Evolutionary conservation across 1,284 basidiomycete species (phyloP).

Genomic region (Ceratobasidium sp.): DNA sequence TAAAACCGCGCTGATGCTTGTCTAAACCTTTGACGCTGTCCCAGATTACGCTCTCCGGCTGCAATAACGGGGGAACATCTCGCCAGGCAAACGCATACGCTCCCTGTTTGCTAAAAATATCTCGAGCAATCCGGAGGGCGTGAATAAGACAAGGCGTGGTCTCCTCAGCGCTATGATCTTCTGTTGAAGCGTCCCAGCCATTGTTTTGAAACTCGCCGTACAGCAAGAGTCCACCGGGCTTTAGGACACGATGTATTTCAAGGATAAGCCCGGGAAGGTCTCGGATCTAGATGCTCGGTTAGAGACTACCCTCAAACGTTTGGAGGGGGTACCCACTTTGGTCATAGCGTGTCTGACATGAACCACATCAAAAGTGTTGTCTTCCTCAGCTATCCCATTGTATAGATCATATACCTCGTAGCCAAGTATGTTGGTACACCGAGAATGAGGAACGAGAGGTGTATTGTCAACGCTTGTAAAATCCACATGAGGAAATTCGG

Average conservation of each 20-base stretch:
- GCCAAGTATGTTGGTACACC: slow-evolving; percentile 7
- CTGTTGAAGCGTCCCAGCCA: slow-evolving; percentile 14
- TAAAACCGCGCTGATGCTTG: slow-evolving; percentile 7
- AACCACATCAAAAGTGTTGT: too few species aligned
- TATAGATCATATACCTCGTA: slow-evolving; percentile 29
- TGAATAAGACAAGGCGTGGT: slow-evolving; percentile 15
- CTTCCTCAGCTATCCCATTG: slow-evolving; percentile 26
- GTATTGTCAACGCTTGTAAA: slow-evolving; percentile 34
- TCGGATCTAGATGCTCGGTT: slow-evolving; percentile 9
- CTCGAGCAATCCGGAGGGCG: slow-evolving; percentile 6
- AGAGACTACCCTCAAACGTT: neutral
- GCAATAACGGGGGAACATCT: slow-evolving; percentile 2
- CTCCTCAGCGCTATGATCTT: neutral
- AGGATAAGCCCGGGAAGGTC: slow-evolving; percentile 13
- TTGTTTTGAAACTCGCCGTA: slow-evolving; percentile 25
- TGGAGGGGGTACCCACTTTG: too few species aligned
- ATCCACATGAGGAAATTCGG: slow-evolving; percentile 26
- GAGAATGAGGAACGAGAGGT: slow-evolving; percentile 24
- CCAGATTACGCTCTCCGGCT: slow-evolving; percentile 1
- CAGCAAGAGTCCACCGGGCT: slow-evolving; percentile 19
- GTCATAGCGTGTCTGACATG: too few species aligned
- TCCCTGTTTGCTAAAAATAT: neutral
- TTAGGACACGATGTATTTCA: slow-evolving; percentile 29
- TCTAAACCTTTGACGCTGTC: neutral
- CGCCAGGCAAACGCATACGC: slow-evolving; percentile 16